Base-by-base conservation (phyloP, 2,329 filamentous ascomycete species). In the Neospermospora avenae region DNA sequence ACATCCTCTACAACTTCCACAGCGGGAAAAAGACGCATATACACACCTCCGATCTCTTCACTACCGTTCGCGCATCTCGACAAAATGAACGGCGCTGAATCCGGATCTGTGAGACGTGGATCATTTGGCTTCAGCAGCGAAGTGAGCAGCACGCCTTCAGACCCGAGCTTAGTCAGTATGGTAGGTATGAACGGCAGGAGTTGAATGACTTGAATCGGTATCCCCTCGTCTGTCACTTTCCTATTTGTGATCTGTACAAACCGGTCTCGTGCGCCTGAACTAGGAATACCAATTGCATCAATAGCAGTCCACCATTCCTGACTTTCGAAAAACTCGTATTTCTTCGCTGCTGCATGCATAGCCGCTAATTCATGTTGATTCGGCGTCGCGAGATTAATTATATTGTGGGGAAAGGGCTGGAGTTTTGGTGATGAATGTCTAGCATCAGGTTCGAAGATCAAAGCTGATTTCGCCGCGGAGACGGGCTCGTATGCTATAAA, bases 171-270 rank as follows among this genome's bases (percentile, higher is more conserved):
- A 1, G 91, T 91, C 42, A 96, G 76, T 31, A 98, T 84, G 3
- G 84, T 90, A 0, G 93, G 92, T 22, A 97, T 88, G 68, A 91
- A 96, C 0, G 95, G 95, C 1, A 97, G 81, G 20, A 99, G 82
- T 69, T 95, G 90, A 42, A 97, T 82, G 37, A 82, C 84, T 76
- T 93, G 89, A 67, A 96, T 88, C 0, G 93, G 91, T 13, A 96
- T 83, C 1, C 93, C 95, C 10, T 85, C 79, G 67, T 96, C 88
- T 0, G 92, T 89, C 55, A 97, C 78, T 2, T 80, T 78, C 0
- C 76, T 70, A 1, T 82, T 85, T 0, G 90, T 89, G n/a, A 92
- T 77, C 4, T 81, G 77, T 0, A 89, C 80, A 55, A 96, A 87
- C 0, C 85, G 82, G 28, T 92, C 86, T 55, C 91, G 80, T 1